phyloP scores from a whole-genome alignment of 1,139 yeast species.

The Yamadazyma siamensis region DNA sequence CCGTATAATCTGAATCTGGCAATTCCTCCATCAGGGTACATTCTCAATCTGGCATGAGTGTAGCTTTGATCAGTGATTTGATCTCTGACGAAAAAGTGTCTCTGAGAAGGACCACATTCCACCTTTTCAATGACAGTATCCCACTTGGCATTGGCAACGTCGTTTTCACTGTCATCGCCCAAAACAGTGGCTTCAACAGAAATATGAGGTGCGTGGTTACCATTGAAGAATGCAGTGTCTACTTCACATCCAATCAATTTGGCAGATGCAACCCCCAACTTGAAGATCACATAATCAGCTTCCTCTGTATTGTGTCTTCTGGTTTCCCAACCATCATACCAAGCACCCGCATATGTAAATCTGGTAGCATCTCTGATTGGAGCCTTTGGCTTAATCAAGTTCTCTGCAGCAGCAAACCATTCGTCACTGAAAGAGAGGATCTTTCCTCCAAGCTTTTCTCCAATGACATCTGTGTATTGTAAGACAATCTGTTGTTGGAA shows the following conservation, averaged over 20 bases:
- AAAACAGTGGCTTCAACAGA: slow-evolving; percentile 72
- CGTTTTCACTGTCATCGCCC: slow-evolving; percentile 30
- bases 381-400: slow-evolving; percentile 73
- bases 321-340: slow-evolving; percentile 99
- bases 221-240: slow-evolving; percentile 90
- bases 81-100: slow-evolving; percentile 72
- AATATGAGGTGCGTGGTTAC: slow-evolving; percentile 89
- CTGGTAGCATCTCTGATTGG: slow-evolving; percentile 79
- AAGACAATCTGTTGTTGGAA: slow-evolving; percentile 45
- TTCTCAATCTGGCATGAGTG: slow-evolving; percentile 78
- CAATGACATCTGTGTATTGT: slow-evolving; percentile 69
- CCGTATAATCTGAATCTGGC: slow-evolving; percentile 92
- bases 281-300: slow-evolving; percentile 82
- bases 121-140: slow-evolving; percentile 60
- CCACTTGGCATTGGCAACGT: slow-evolving; percentile 53
- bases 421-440: slow-evolving; percentile 74
- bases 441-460: slow-evolving; percentile 77
- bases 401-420: slow-evolving; percentile 94
- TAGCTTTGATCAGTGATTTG: slow-evolving; percentile 55
- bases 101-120: slow-evolving; percentile 87
- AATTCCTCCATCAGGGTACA: slow-evolving; percentile 98
- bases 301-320: slow-evolving; percentile 83
- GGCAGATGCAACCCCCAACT: slow-evolving; percentile 83
- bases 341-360: slow-evolving; percentile 84
- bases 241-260: slow-evolving; percentile 77